These are phyloP conservation scores for Parachaetomium inaequale DNA, from an alignment of 495 filamentous ascomycete genomes.

Conservation along the genomic window DNA sequence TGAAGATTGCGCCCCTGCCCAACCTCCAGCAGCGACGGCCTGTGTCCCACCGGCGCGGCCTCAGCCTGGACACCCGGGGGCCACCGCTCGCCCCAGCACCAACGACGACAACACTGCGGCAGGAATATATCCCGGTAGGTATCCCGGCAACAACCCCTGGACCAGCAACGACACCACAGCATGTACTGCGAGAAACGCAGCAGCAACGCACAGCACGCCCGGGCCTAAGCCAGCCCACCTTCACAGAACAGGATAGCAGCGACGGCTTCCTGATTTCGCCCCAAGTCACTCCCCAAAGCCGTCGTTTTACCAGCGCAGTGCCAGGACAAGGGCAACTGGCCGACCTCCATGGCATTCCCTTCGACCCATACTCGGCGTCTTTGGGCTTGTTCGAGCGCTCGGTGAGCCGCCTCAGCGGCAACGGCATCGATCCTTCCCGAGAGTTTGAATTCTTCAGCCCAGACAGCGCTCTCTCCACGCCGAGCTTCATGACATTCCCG, in stretches of 20 bases:
- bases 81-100: conserved; percentile 43
- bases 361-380: conserved; percentile 41
- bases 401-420: conserved; percentile 31
- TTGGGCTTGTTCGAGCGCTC: conserved; percentile 47
- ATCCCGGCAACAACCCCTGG: conserved; percentile 58
- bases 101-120: conserved; percentile 38
- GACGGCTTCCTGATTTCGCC: conserved; percentile 48
- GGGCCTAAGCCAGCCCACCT: conserved; percentile 42
- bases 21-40: conserved; percentile 46
- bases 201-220: conserved; percentile 66
- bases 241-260: conserved; percentile 23
- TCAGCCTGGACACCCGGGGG: conserved; percentile 70
- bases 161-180: conserved; percentile 54
- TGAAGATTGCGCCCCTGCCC: conserved; percentile 59
- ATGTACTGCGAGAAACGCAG: conserved; percentile 69
- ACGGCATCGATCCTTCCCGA: conserved; percentile 25
- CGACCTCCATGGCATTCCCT: conserved; percentile 33
- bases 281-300: conserved; percentile 44
- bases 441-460: conserved; percentile 42
- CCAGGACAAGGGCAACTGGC: conserved; percentile 26
- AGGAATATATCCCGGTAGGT: conserved; percentile 54
- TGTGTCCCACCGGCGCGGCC: conserved; percentile 67
- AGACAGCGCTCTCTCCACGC: conserved; percentile 42
- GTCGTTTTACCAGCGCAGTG: conserved; percentile 41
- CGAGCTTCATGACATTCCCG: conserved; percentile 45